Percentiles rank a stretch among this genome's conserved stretches.
phyloP scores from a whole-genome alignment of 345 rosid species.

The Murraya koenigii region DNA sequence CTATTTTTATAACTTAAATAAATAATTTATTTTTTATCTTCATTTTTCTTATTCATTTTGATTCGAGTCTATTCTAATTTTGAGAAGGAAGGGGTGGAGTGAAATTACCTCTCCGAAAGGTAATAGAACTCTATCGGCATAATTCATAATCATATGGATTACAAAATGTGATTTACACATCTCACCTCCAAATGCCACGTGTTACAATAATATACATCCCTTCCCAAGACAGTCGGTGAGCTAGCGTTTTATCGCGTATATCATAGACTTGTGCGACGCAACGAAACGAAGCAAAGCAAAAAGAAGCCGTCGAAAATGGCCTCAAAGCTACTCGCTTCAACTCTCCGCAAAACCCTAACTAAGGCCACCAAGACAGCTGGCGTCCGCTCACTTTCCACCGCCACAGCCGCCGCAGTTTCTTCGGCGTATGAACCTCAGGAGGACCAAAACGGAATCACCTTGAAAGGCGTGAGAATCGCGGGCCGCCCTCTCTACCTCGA shows the following conservation, averaged over 20 bases:
- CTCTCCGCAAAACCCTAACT: slow-evolving; percentile 41
- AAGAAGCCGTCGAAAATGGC: slow-evolving; percentile 38
- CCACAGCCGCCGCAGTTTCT: slow-evolving; percentile 19
- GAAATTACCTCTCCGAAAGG: neutral
- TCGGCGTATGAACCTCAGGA: slow-evolving; percentile 24
- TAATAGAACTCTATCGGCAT: neutral
- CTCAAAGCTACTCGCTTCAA: slow-evolving; percentile 46
- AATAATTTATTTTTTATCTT: too few species aligned
- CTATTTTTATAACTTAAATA: too few species aligned
- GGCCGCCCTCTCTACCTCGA: slow-evolving; percentile 78
- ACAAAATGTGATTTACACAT: neutral
- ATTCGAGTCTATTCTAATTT: too few species aligned
- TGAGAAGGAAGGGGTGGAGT: neutral
- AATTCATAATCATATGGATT: neutral
- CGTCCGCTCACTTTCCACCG: slow-evolving; percentile 29
- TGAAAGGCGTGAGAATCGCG: slow-evolving; percentile 71
- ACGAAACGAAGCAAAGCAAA: neutral
- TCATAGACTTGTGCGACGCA: neutral
- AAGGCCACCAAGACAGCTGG: neutral
- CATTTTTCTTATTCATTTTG: too few species aligned
- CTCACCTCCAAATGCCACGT: neutral
- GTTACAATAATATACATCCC: neutral
- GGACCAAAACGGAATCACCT: slow-evolving; percentile 39
- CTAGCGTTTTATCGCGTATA: neutral
- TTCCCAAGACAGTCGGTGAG: neutral